Evolutionary conservation across 2,329 filamentous ascomycete genomes (phyloP).

Genomic region (Pseudodiploospora longispora): DNA sequence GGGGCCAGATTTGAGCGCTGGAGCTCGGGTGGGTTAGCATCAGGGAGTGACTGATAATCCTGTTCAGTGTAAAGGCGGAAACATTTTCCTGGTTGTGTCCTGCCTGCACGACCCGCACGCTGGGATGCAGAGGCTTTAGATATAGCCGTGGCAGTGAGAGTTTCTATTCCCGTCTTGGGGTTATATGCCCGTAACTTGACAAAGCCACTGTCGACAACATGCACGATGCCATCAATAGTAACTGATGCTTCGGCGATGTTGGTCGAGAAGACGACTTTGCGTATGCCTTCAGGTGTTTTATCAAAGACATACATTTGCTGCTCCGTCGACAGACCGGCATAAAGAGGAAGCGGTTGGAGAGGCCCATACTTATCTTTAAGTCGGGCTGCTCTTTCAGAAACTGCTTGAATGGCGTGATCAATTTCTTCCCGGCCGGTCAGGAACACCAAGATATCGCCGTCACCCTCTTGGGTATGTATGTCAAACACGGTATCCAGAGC

Average conservation of each 20-base stretch:
- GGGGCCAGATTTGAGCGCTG: conserved; percentile 87
- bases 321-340: conserved; percentile 80
- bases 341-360: conserved; percentile 58
- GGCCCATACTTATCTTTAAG: conserved; percentile 33
- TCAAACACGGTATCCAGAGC: conserved; percentile 78
- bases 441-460: conserved; percentile 86
- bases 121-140: conserved; percentile 93
- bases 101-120: conserved; percentile 79
- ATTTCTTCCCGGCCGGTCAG: conserved; percentile 92
- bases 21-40: conserved; percentile 78
- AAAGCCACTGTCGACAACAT: conserved; percentile 84
- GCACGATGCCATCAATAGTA: conserved; percentile 86
- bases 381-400: conserved; percentile 62
- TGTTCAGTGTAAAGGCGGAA: conserved; percentile 85
- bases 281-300: conserved; percentile 66
- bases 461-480: conserved; percentile 71
- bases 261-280: conserved; percentile 88
- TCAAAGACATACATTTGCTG: conserved; percentile 96
- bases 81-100: conserved; percentile 87
- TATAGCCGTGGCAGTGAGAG: conserved; percentile 69
- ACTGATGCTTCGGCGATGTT: conserved; percentile 97
- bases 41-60: conserved; percentile 55
- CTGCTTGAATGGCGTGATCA: conserved; percentile 68
- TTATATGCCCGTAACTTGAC: conserved; percentile 86
- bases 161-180: conserved; percentile 77